Evolutionary conservation across 78 protist genomes (phyloP), one percentile per base, ranked within the genome.

Genomic region (Monocercomonoides exilis): DNA sequence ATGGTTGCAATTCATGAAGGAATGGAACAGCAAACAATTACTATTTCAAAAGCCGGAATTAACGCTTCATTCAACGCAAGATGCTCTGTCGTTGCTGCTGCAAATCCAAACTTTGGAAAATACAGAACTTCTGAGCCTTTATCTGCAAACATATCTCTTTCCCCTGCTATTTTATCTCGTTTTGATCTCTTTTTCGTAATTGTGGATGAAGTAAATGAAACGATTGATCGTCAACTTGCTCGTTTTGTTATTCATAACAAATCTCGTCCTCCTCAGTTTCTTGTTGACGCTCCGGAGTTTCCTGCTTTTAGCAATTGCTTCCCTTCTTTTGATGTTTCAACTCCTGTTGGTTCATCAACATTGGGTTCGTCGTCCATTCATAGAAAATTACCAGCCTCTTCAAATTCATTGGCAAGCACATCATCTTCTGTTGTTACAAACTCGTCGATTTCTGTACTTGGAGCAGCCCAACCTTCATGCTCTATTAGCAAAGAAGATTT

Each of bases 21-120:
- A 4, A 98, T 98, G 99, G 99, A 98, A 63, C 99, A 98, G 94
- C 99, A 98, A 85, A 97, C 99, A 41, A 98, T 98, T 44, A 94
- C 99, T 34, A 96, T 98, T 81, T 93, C 99, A 64, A 98, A 98
- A 90, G 99, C 99, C 0, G 99, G 99, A 42, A 95, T 98, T 35
- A 93, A 92, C 41, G 90, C 99, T 1, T 94, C 99, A 0, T 91
- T 97, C 11, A 97, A 97, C 81, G 99, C 99, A 0, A 87, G 98
- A 33, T 85, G 99, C 0, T 93, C 97, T 38, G 93, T 98, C 29
- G 87, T 98, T 36, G 99, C 99, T 0, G 98, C 99, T 0, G 96
- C 97, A 1, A 97, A 96, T 77, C 99, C 98, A 1, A 42, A 90
- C 21, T 95, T 90, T 21, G 99, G 98, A 2, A 77, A 94, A 34